phyloP scores from a whole-genome alignment of 2,329 filamentous ascomycete species.

The Chalaropsis thielavioides region DNA sequence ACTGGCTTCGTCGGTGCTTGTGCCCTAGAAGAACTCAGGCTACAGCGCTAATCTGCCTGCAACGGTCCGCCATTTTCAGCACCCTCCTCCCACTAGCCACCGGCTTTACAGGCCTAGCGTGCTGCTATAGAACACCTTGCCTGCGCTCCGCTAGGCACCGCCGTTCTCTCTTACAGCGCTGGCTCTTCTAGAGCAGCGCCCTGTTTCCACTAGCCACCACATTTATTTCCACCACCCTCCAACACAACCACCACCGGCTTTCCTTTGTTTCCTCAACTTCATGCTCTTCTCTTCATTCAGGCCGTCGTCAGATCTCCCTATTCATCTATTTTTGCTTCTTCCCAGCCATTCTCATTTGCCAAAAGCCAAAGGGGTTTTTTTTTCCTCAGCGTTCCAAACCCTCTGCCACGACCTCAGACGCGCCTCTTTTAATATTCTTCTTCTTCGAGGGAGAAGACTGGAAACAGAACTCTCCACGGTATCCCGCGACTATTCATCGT shows the following conservation, averaged over 20 bases:
- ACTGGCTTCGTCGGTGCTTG: not conserved
- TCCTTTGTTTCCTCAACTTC: not conserved
- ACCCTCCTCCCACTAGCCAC: not conserved
- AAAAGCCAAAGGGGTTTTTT: not conserved
- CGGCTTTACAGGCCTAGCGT: not conserved
- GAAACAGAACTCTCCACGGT: not conserved
- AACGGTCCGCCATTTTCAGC: not conserved
- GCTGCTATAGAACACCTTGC: no score
- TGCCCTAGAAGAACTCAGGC: not conserved
- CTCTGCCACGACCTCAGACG: not conserved
- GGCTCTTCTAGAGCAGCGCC: not conserved
- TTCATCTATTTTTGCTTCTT: not conserved
- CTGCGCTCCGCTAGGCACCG: no score
- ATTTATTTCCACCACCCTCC: not conserved
- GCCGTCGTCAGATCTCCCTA: no score
- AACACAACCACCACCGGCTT: not conserved
- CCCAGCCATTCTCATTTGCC: conserved; percentile 15
- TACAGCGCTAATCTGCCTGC: not conserved
- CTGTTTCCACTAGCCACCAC: not conserved
- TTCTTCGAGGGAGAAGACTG: not conserved
- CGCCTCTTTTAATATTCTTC: not conserved
- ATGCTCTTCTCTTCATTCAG: not conserved
- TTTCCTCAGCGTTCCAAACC: not conserved
- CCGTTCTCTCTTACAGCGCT: no score
- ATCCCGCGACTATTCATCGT: not conserved